Base-by-base conservation (phyloP, 352 stramenopile species). In the Globisporangium recalcitrans region DNA sequence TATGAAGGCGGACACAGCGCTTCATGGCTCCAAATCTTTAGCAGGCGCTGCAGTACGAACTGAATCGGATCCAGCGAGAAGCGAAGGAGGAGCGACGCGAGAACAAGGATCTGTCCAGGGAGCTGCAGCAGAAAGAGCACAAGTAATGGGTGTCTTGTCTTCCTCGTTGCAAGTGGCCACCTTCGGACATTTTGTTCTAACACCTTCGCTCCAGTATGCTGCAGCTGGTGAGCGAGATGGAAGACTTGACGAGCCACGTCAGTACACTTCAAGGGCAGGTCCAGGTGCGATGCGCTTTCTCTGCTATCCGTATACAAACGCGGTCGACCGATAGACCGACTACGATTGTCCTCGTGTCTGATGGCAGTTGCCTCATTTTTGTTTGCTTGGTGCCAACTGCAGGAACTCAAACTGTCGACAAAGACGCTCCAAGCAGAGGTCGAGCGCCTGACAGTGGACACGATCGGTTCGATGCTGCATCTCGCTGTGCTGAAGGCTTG, bases 231-330 rank as follows among this genome's bases (percentile, higher is more conserved):
- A 68, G 57, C 13, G 74, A 80, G 26, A 44, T 82, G 2, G 71
- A 84, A 13, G 65, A 78, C 9, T 29, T 73, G 0, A 71, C 70
- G 46, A 70, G 57, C 21, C 72, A 75, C n/a, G 56, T 80, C 4
- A 38, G 73, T 42, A 85, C 74, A 3, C 44, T 87, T 0, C 68
- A 85, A 36, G 74, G 73, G 0, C 76, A 89, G 32, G 46, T 85
- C 46, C 77, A 87, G 73, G 78, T 80, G 55, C 56, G 19, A n/a
- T 26, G 5, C 16, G 10, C 22, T 4, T 16, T 36, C 8, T 19
- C n/a, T 9, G n/a, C n/a, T n/a, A n/a, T n/a, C n/a, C 46, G 80
- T 85, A 62, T 51, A 70, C 0, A 44, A 4, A 10, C 9, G 16
- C 21, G 36, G 1, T 21, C 13, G n/a, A 38, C 16, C 1, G n/a